Evolutionary conservation across 2,329 filamentous ascomycete genomes (phyloP), one percentile per base, ranked within the genome.

Genomic region (Diaporthe eres): DNA sequence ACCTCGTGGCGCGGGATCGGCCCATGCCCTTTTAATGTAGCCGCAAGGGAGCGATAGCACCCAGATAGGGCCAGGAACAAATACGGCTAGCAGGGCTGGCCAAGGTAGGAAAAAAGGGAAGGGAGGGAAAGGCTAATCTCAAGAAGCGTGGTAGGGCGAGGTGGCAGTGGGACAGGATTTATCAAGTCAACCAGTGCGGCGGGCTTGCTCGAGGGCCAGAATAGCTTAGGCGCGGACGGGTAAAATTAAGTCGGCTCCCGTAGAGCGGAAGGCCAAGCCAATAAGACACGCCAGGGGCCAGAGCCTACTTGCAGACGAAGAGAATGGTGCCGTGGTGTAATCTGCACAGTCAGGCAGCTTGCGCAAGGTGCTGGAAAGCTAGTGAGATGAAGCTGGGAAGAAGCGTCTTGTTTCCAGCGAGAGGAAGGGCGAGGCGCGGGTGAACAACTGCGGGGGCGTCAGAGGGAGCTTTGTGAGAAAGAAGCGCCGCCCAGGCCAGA

Each of bases 1-100:
- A 73, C 58, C 58, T 73, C 58, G 58, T 73, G 47, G 71, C 34
- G 37, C 58, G 19, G 58, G 28, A 55, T 53, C 71, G 44, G 37
- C 71, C 71, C 71, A 73, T 58, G 51, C 68, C 55, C 58, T 63
- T 63, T 72, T 63, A 72, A 63, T 25, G 34, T 51, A 53, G 57
- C 58, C 15, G 47, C 65, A 53, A 68, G 44, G 63, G 51, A 68
- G 44, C 31, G 63, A 53, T 39, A 37, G 44, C 44, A 7, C 31
- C 13, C 12, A 39, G 47, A 22, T 68, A 39, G 65, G 47, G 47
- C 65, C 65, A 47, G 65, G 47, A 68, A 53, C 42, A n/a, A 51
- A 53, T 1, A 39, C 65, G 22, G 65, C 65, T 73, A 60, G 57
- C 58, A 73, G 71, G 71, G 71, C 58, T 63, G 47, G 51, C 47